These are phyloP conservation scores for Tricholoma sp. DNA, from an alignment of 768 basidiomycete species.

Conservation along the genomic window DNA sequence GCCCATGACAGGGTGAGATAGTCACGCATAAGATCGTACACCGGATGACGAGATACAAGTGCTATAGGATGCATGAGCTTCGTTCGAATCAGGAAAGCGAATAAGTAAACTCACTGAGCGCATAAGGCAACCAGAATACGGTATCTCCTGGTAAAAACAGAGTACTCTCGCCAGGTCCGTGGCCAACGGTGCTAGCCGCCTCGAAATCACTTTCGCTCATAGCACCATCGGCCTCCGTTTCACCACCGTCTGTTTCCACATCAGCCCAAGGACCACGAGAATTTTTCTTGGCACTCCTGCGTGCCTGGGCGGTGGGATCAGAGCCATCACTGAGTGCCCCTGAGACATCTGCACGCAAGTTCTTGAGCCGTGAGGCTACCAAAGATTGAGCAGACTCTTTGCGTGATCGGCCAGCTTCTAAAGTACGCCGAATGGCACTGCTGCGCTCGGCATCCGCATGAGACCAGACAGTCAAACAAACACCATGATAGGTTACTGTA, in stretches of 20 bases:
- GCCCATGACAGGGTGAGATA: conserved; percentile 96
- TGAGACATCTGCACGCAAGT: conserved; percentile 50
- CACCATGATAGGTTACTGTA: conserved; percentile 79
- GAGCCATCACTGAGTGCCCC: conserved; percentile 37
- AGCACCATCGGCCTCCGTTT: conserved; percentile 70
- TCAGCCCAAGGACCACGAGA: conserved; percentile 69
- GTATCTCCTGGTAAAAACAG: conserved; percentile 85
- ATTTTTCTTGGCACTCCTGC: conserved; percentile 49
- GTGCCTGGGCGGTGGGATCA: conserved; percentile 57
- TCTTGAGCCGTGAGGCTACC: conserved; percentile 62
- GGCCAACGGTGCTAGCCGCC: conserved; percentile 72
- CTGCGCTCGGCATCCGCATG: conserved; percentile 89
- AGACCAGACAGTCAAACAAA: conserved; percentile 93
- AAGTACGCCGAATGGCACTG: conserved; percentile 75
- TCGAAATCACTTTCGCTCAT: conserved; percentile 88
- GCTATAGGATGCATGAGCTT: conserved; percentile 35
- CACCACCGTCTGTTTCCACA: conserved; percentile 68
- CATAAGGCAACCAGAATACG: conserved; percentile 94
- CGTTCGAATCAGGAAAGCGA: conserved; percentile 1
- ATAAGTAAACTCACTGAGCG: conserved; percentile 58
- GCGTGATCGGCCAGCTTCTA: conserved; percentile 72
- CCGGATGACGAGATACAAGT: conserved; percentile 86
- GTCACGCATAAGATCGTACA: conserved; percentile 94
- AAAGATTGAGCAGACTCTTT: conserved; percentile 78
- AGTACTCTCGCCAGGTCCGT: conserved; percentile 84